Percentiles rank a stretch among this genome's conserved stretches.
Conservation (phyloP, 768 basidiomycete genomes). For the Mrakia gelida region DNA sequence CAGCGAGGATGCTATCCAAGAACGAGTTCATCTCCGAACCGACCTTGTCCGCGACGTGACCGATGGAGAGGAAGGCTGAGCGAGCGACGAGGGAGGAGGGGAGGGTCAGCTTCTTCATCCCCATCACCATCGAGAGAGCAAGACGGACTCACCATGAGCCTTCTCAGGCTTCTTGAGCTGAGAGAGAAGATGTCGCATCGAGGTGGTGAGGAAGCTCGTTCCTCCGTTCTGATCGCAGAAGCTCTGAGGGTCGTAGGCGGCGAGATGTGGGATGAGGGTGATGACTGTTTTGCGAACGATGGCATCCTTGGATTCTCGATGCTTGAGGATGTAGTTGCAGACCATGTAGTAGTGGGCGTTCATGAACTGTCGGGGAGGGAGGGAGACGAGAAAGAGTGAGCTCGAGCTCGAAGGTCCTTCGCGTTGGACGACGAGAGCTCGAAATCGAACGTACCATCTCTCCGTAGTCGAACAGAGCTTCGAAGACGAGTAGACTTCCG, state of each 20-base stretch:
- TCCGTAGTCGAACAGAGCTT: conserved; percentile 85
- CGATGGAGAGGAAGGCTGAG: conserved; percentile 89
- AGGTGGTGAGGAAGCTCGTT: conserved; percentile 69
- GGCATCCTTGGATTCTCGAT: conserved; percentile 78
- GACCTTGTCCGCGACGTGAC: conserved; percentile 86
- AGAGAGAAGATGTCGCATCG: conserved; percentile 84
- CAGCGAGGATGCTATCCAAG: conserved; percentile 80
- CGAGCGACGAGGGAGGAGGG: conserved; percentile 4
- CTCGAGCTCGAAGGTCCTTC: background rate
- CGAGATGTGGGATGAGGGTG: conserved; percentile 88
- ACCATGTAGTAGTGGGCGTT: conserved; percentile 63
- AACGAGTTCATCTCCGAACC: conserved; percentile 94
- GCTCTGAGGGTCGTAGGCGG: conserved; percentile 86
- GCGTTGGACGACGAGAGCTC: background rate
- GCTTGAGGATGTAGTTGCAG: conserved; percentile 82
- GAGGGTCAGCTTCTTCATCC: background rate
- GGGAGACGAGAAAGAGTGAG: background rate
- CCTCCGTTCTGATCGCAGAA: conserved; percentile 58
- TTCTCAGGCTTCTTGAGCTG: conserved; percentile 89
- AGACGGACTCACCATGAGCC: conserved; percentile 61
- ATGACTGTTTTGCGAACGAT: conserved; percentile 92
- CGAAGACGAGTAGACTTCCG: conserved; percentile 84
- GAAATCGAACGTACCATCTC: conserved; percentile 65
- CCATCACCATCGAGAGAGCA: conserved; percentile 8
- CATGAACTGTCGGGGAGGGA: conserved; percentile 42